Conservation (phyloP, 2,329 filamentous ascomycete species). For the Ascochyta fabae region DNA sequence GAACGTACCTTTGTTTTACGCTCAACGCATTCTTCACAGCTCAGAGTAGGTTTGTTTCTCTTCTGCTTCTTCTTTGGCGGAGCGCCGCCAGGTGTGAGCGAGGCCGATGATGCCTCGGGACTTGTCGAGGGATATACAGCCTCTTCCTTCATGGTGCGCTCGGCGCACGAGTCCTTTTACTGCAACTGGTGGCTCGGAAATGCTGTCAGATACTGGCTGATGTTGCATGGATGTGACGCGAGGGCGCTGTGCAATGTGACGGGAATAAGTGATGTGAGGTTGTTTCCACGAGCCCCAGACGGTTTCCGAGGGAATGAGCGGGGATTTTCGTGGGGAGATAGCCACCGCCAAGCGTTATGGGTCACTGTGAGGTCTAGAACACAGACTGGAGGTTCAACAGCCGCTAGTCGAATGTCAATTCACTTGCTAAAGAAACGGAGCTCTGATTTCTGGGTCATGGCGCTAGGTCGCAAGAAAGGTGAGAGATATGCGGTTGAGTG, state of each 20-base stretch:
- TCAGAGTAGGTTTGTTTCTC: slow-evolving; percentile 82
- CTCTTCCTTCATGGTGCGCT: slow-evolving; percentile 23
- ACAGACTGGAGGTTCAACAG: neutral
- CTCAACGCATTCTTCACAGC: slow-evolving; percentile 80
- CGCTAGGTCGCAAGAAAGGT: neutral
- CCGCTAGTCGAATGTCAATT: neutral
- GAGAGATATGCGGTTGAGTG: neutral
- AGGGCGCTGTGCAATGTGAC: slow-evolving; percentile 29
- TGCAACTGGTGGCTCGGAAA: slow-evolving; percentile 3
- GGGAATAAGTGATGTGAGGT: slow-evolving; percentile 35
- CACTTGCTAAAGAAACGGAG: neutral
- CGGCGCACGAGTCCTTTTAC: slow-evolving; percentile 7
- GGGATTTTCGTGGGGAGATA: slow-evolving; percentile 21
- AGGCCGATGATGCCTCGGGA: slow-evolving; percentile 25
- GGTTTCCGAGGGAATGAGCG: slow-evolving; percentile 19
- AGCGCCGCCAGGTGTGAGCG: slow-evolving; percentile 18
- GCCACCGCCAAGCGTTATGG: slow-evolving; percentile 22
- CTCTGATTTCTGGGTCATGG: neutral
- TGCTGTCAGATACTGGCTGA: slow-evolving; percentile 10
- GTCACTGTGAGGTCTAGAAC: slow-evolving; percentile 6
- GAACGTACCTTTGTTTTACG: slow-evolving; percentile 75
- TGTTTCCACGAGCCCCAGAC: slow-evolving; percentile 31
- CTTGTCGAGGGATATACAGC: slow-evolving; percentile 26
- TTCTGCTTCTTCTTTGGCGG: slow-evolving; percentile 76
- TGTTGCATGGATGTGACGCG: slow-evolving; percentile 30